These are phyloP conservation scores for Pseudonitzschia multiseries DNA, from an alignment of 108 stramenopile genomes.

Conservation along the genomic window DNA sequence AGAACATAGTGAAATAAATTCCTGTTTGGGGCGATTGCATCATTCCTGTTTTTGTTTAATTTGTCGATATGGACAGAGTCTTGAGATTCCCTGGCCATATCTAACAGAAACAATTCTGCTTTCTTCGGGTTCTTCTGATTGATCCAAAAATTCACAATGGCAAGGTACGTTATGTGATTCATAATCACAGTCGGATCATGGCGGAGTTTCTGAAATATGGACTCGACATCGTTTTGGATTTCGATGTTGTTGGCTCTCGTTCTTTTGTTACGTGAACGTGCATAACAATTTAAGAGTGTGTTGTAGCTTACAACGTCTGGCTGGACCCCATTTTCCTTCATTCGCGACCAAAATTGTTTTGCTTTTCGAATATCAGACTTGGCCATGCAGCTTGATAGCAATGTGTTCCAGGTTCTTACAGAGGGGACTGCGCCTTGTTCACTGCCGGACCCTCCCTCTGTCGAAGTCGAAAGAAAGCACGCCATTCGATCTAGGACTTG, in stretches of 20 bases:
- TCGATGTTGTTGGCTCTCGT: neutral
- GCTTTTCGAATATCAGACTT: conserved; percentile 14
- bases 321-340: conserved; percentile 16
- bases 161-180: conserved; percentile 24
- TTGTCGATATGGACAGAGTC: neutral
- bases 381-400: conserved; percentile 27
- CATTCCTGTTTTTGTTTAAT: neutral
- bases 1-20: conserved; percentile 30
- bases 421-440: neutral
- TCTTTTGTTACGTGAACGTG: neutral
- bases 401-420: conserved; percentile 32
- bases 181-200: conserved; percentile 18
- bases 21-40: conserved; percentile 7
- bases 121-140: conserved; percentile 20
- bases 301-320: conserved; percentile 47
- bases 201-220: neutral
- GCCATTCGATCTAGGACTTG: conserved; percentile 12
- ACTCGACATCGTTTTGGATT: conserved; percentile 2
- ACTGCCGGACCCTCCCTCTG: neutral
- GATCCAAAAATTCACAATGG: conserved; percentile 28
- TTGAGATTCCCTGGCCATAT: conserved; percentile 11
- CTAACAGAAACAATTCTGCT: conserved; percentile 48
- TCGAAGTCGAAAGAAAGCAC: neutral
- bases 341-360: conserved; percentile 16
- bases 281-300: conserved; percentile 34